A percentile compares a stretch with the other conserved stretches of the same genome.
Conservation (phyloP, 1,139 yeast species). For the Yamadazyma diddensiae region DNA sequence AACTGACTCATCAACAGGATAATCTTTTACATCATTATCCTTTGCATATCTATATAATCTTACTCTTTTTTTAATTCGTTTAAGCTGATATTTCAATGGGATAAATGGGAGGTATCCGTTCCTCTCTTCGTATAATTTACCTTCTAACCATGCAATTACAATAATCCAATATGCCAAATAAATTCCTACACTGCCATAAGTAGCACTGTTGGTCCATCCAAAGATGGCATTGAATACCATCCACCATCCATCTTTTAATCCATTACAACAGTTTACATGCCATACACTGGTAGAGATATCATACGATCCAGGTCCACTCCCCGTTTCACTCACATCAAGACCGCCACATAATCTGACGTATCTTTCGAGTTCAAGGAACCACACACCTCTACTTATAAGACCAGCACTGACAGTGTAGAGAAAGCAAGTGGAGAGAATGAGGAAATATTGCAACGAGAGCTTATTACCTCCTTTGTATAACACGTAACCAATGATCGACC, state of each 20-base stretch:
- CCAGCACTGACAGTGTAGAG: constrained; percentile 46
- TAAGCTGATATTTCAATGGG: constrained; percentile 60
- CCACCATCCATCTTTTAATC: constrained; percentile 89
- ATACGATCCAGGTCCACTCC: constrained; percentile 93
- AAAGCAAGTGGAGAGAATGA: constrained; percentile 40
- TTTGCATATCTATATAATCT: constrained; percentile 20
- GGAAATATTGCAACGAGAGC: constrained; percentile 39
- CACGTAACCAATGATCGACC: constrained; percentile 32
- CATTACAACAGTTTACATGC: constrained; percentile 98
- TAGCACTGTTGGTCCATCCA: constrained; percentile 96
- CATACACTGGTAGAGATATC: constrained; percentile 77
- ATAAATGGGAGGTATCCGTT: constrained; percentile 57
- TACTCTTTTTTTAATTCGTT: constrained; percentile 51
- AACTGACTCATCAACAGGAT: background rate
- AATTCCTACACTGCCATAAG: constrained; percentile 84
- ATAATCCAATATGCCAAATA: constrained; percentile 75
- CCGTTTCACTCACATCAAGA: constrained; percentile 83
- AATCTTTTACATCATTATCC: constrained; percentile 1
- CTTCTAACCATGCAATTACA: constrained; percentile 51
- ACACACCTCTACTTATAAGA: constrained; percentile 62
- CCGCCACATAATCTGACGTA: constrained; percentile 71
- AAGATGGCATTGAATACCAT: constrained; percentile 86
- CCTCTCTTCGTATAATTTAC: constrained; percentile 58
- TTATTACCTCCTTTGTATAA: constrained; percentile 43
- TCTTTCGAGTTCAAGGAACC: constrained; percentile 79